phyloP scores from a whole-genome alignment of 2,329 filamentous ascomycete species.

The Stachybotrys elegans region DNA sequence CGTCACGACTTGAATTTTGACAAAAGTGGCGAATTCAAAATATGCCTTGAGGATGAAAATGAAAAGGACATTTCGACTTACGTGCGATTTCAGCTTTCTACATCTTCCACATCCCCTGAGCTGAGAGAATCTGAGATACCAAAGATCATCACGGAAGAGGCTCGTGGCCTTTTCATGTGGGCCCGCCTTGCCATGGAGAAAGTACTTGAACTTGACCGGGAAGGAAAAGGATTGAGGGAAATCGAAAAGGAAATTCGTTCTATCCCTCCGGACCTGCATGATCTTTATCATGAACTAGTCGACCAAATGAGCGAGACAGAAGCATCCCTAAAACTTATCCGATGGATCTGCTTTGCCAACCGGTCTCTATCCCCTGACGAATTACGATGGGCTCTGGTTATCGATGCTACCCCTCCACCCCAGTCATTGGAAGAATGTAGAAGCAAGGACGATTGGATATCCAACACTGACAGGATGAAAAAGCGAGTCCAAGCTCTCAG shows the following conservation, averaged over 20 bases:
- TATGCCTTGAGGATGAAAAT: conserved; percentile 26
- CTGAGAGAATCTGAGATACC: conserved; percentile 2
- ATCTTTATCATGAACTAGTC: conserved; percentile 19
- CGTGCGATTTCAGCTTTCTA: conserved; percentile 17
- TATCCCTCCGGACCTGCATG: conserved; percentile 17
- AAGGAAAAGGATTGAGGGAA: conserved; percentile 4
- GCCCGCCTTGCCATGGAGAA: conserved; percentile 21
- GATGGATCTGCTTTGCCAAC: conserved; percentile 26
- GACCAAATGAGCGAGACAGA: conserved; percentile 9
- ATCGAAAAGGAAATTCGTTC: conserved; percentile 17
- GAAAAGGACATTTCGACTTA: conserved; percentile 21
- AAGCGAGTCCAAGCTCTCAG: conserved; percentile 17
- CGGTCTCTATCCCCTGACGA: conserved; percentile 19
- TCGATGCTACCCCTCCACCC: conserved; percentile 13
- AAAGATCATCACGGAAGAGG: conserved; percentile 16
- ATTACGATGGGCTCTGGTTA: conserved; percentile 24
- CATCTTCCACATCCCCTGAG: too few relatives aligned
- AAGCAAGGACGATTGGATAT: conserved; percentile 9
- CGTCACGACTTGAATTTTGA: conserved; percentile 24
- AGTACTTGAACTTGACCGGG: conserved; percentile 9
- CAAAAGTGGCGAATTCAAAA: conserved; percentile 13
- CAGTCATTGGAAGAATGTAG: conserved; percentile 14
- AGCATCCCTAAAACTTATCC: conserved; percentile 18
- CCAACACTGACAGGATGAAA: conserved; percentile 10
- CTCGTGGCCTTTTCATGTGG: conserved; percentile 31